Evolutionary conservation across 2,329 filamentous ascomycete genomes (phyloP), one percentile per base, ranked within the genome.

Genomic region (Plenodomus lindquistii): DNA sequence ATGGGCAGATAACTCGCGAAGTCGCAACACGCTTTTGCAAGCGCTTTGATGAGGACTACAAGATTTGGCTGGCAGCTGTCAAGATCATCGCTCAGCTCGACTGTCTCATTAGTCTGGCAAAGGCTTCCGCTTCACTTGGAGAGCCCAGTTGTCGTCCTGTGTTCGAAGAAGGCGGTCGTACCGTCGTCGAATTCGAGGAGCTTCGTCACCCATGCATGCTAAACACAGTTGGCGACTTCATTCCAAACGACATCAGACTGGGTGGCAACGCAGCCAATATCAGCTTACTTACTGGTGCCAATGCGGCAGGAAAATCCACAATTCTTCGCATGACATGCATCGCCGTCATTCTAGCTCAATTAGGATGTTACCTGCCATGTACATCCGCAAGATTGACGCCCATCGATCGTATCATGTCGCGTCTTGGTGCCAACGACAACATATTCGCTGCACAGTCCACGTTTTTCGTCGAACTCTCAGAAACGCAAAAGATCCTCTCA

Each of bases 371-470:
- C 60, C 85, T 99, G 1, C 94, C 94, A 1, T 92, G 91, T 50
- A 79, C 82, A 16, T 90, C 86, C 2, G 94, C 94, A 1, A 85
- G 82, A 2, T 80, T 99, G 37, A 97, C 93, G 0, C 93, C 94
- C 0, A 85, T 96, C 2, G 94, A 99, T 70, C 89, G 94, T 45
- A 97, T 99, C 78, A 99, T 99, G 94, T 97, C 93, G 9, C 90
- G 94, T 38, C 84, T 99, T 0, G 94, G 94, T 9, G 94, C 94
- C 40, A 96, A 97, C 66, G 94, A 99, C 83, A 97, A 97, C 73
- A 99, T 99, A 63, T 97, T 99, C 69, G 94, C 93, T 1, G 90
- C 93, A 0, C 94, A 99, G 72, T 96, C 90, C 13, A 99, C 94
- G 2, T 99, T 99, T 79, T 97, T 99, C 67, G 93, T 99, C 21